phyloP scores from a whole-genome alignment of 1,284 basidiomycete species.

The Phellopilus nigrolimitatus region DNA sequence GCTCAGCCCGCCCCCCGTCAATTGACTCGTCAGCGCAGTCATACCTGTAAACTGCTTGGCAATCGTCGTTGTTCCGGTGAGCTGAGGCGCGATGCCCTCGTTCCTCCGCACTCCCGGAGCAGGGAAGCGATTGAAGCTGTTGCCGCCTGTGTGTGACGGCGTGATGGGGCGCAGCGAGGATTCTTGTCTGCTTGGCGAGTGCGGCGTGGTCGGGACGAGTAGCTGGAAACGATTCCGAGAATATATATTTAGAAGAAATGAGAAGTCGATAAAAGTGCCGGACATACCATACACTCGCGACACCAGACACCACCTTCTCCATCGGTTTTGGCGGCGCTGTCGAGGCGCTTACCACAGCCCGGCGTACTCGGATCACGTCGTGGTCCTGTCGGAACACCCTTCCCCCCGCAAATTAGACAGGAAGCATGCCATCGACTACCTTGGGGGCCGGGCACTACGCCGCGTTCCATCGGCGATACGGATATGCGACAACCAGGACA shows the following conservation, averaged over 20 bases:
- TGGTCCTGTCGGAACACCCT: constrained; percentile 33
- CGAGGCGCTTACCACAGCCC: constrained; percentile 76
- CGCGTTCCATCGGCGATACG: constrained; percentile 76
- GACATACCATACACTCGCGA: constrained; percentile 66
- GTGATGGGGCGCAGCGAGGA: constrained; percentile 46
- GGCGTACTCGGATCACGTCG: constrained; percentile 52
- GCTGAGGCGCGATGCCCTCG: constrained; percentile 41
- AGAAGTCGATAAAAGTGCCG: constrained; percentile 29
- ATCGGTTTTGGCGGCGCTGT: constrained; percentile 76
- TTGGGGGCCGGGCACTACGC: constrained; percentile 76
- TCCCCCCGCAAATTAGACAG: constrained; percentile 77
- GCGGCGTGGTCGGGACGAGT: constrained; percentile 42
- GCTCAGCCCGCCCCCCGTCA: constrained; percentile 62
- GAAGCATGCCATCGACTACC: constrained; percentile 71
- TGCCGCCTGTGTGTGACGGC: constrained; percentile 41
- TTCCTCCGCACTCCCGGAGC: constrained; percentile 25
- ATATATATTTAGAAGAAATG: constrained; percentile 12
- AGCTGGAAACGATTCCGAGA: constrained; percentile 38
- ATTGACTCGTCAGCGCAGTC: constrained; percentile 36
- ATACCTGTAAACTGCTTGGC: constrained; percentile 71
- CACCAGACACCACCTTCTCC: constrained; percentile 72
- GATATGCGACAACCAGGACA: constrained; percentile 70
- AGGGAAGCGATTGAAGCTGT: constrained; percentile 18
- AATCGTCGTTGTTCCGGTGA: constrained; percentile 66
- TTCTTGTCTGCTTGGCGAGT: no score